Evolutionary conservation across 2,329 filamentous ascomycete species (phyloP), one percentile per base, ranked within the genome.

Genomic region (Ceratocystis colombiana): DNA sequence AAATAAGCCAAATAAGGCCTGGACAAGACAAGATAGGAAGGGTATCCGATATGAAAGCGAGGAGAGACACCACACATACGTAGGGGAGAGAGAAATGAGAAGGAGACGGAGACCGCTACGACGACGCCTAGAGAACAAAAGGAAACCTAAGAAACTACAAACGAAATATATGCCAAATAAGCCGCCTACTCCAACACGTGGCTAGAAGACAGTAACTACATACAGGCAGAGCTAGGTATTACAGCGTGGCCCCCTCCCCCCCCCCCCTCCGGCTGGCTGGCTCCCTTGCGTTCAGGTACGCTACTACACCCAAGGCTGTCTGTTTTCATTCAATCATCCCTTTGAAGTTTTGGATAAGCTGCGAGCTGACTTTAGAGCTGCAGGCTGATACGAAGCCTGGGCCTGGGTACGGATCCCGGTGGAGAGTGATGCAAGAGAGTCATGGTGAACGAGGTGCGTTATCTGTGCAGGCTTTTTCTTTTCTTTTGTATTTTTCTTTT

Each of bases 331-430:
- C 37, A 59, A 33, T 8, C 7, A 59, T 59, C 28, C 53, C 53
- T 59, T 59, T 59, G 53, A n/a, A 20, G 53, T 33, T 59, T 59
- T 59, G 28, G 12, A 30, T 59, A 59, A 20, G 53, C 28, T 30
- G 6, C 28, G 17, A 30, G 12, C 37, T 59, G 25, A 37, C 7
- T 37, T 37, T 37, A 17, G 5, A 59, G 25, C 53, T 59, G 17
- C 33, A 30, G 22, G 7, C n/a, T 59, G 15, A 59, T 59, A 59
- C 53, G 15, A 33, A 59, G 28, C 33, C 6, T 17, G 17, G 53
- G 53, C 1, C 37, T 41, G 37, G 10, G 37, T 41, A 41, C 37
- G 37, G 10, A 41, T 41, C 10, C 33, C 17, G 25, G n/a, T n/a
- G 53, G 28, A n/a, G 28, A 59, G 28, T 37, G 28, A 57, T 12